phyloP scores from a whole-genome alignment of 2,329 filamentous ascomycete species.

The Tolypocladium pustulatum region DNA sequence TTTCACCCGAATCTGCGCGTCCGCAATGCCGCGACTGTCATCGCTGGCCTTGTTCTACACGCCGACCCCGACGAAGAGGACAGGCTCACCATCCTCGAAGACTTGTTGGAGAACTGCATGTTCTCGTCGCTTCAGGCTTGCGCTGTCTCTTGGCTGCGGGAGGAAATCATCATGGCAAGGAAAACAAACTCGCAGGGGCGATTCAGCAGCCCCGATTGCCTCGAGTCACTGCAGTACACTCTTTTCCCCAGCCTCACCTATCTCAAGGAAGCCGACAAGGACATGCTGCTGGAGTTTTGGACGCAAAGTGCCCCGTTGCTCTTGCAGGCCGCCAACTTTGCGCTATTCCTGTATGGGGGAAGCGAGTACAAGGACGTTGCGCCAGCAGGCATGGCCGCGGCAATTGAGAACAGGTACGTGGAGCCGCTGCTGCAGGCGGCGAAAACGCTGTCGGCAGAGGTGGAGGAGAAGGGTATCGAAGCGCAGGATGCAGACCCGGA shows the following conservation, averaged over 20 bases:
- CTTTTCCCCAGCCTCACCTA: slow-evolving; percentile 47
- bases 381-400: slow-evolving; percentile 44
- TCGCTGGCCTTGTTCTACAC: slow-evolving; percentile 46
- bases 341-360: slow-evolving; percentile 42
- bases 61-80: slow-evolving; percentile 48
- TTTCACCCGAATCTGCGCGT: slow-evolving; percentile 45
- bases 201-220: slow-evolving; percentile 43
- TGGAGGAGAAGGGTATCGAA: slow-evolving; percentile 21
- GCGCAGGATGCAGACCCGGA: slow-evolving; percentile 16
- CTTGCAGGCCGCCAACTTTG: slow-evolving; percentile 51
- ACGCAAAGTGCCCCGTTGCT: slow-evolving; percentile 41
- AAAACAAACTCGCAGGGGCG: slow-evolving; percentile 18
- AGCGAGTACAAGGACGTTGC: slow-evolving; percentile 34
- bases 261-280: slow-evolving; percentile 29
- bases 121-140: slow-evolving; percentile 52
- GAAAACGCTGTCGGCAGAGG: slow-evolving; percentile 20
- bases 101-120: slow-evolving; percentile 55
- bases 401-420: slow-evolving; percentile 48
- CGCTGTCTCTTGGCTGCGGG: slow-evolving; percentile 52
- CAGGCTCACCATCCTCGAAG: slow-evolving; percentile 50
- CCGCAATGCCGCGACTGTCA: slow-evolving; percentile 41
- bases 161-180: slow-evolving; percentile 44
- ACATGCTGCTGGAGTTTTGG: slow-evolving; percentile 41
- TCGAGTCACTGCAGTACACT: slow-evolving; percentile 50
- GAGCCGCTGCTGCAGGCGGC: slow-evolving; percentile 39